phyloP scores from a whole-genome alignment of 306 rosid species.

The Amphicarpaea edgeworthii region DNA sequence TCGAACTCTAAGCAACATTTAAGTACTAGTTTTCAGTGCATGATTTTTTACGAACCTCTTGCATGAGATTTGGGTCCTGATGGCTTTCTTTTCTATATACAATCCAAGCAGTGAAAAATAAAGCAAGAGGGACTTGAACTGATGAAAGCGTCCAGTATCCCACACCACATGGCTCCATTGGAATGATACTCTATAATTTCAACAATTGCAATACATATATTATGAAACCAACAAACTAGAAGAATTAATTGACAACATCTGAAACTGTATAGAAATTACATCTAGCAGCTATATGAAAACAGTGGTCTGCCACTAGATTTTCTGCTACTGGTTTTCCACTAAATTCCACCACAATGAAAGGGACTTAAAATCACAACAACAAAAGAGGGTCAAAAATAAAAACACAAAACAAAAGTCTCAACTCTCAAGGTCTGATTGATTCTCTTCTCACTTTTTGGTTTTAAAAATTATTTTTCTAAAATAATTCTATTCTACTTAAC shows the following conservation, averaged over 20 bases:
- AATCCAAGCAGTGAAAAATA: constrained; percentile 73
- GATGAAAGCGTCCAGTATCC: constrained; percentile 77
- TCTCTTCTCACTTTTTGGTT: neutral
- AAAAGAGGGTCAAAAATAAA: neutral
- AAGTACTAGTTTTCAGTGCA: neutral
- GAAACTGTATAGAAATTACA: neutral
- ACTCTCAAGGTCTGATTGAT: no score
- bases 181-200: constrained; percentile 66
- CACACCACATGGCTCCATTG: constrained; percentile 75
- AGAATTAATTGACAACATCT: neutral
- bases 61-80: constrained; percentile 52
- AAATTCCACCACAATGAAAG: constrained; percentile 26
- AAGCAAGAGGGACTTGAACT: constrained; percentile 73
- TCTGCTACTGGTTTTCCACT: constrained; percentile 4
- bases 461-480: no score
- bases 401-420: no score
- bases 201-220: constrained; percentile 11
- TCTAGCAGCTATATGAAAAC: neutral
- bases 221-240: neutral
- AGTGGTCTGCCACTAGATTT: constrained; percentile 18
- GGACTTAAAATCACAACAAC: neutral
- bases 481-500: neutral
- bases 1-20: constrained; percentile 24
- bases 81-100: constrained; percentile 53
- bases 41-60: constrained; percentile 54